Conservation (phyloP, 129 eudicot genomes). For the Arctium lappa region DNA sequence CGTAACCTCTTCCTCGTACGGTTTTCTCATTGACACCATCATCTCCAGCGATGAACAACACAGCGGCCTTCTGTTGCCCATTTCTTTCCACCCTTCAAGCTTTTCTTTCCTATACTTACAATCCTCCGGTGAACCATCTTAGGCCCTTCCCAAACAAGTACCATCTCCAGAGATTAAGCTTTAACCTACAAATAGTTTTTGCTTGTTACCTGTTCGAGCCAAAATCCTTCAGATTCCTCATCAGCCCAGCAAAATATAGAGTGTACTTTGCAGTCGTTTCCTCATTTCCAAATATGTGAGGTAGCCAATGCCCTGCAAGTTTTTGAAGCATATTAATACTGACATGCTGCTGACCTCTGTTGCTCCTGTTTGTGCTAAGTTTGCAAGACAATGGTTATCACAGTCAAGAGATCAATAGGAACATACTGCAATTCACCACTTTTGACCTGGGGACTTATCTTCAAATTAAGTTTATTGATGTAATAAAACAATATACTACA, state of each 20-base stretch:
- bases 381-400: too few species aligned
- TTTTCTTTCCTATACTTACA: too few species aligned
- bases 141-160: background rate
- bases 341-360: background rate
- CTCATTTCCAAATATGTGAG: constrained; percentile 61
- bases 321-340: background rate
- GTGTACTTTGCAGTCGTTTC: constrained; percentile 62
- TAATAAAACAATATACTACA: background rate
- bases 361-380: too few species aligned
- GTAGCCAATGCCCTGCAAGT: constrained; percentile 68
- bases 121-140: too few species aligned
- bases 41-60: too few species aligned
- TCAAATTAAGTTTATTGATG: background rate
- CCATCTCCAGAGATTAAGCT: background rate
- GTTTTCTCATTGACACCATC: too few species aligned
- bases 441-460: too few species aligned
- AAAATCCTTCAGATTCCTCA: constrained; percentile 82
- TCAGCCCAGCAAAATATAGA: constrained; percentile 92
- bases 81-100: too few species aligned
- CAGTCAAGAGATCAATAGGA: too few species aligned
- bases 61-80: too few species aligned
- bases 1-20: too few species aligned
- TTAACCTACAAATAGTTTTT: background rate
- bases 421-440: too few species aligned
- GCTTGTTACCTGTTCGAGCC: constrained; percentile 74